Evolutionary conservation across 306 rosid genomes (phyloP).

Genomic region (Fragaria iinumae): DNA sequence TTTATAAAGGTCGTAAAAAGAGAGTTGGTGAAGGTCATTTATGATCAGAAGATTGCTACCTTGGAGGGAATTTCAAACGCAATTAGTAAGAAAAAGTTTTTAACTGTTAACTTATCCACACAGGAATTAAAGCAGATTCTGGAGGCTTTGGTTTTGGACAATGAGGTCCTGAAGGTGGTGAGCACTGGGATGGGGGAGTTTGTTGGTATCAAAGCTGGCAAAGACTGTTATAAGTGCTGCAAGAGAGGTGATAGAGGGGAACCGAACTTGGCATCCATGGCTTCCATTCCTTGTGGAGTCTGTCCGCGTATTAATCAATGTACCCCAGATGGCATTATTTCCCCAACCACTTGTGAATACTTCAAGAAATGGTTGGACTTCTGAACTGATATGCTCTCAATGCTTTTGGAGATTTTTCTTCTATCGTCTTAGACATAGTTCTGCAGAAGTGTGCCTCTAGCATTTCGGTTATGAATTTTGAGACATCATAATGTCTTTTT

Average conservation of each 20-base stretch:
- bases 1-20: constrained; percentile 43
- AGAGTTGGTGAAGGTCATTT: constrained; percentile 36
- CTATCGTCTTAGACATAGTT: background rate
- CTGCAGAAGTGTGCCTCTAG: background rate
- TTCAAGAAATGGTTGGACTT: constrained; percentile 66
- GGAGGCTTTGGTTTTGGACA: constrained; percentile 57
- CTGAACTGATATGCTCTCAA: constrained; percentile 22
- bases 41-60: constrained; percentile 45
- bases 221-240: constrained; percentile 57
- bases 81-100: constrained; percentile 25
- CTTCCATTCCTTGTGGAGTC: constrained; percentile 75
- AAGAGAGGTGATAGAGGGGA: constrained; percentile 48
- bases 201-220: constrained; percentile 48
- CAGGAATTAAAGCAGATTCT: constrained; percentile 59
- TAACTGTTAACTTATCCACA: constrained; percentile 29
- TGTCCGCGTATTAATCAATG: constrained; percentile 63
- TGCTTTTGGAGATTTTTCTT: background rate
- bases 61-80: constrained; percentile 44
- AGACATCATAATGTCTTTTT: background rate
- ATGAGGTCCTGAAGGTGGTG: constrained; percentile 48
- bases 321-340: constrained; percentile 60
- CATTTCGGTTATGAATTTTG: background rate
- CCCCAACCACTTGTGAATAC: constrained; percentile 64
- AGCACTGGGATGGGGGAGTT: constrained; percentile 69
- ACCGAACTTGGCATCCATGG: constrained; percentile 41